Evolutionary conservation across 2,329 filamentous ascomycete species (phyloP).

Genomic region (Fusarium piperis): DNA sequence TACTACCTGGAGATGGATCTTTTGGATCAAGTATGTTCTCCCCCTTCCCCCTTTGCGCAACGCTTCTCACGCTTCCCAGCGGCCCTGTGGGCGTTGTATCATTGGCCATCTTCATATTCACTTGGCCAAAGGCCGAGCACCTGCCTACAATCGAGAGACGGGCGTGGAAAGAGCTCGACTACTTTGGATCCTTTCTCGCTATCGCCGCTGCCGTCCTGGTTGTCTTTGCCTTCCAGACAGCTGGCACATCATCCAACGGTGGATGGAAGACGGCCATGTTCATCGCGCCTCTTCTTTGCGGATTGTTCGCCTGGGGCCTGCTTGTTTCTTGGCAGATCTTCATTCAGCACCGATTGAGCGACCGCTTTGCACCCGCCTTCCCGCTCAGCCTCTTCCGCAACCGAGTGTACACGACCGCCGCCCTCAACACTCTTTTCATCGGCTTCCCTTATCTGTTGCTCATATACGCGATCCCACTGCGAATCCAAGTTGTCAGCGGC

Average conservation of each 20-base stretch:
- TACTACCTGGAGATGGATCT: conserved; percentile 63
- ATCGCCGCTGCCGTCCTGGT: conserved; percentile 64
- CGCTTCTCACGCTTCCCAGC: conserved; percentile 44
- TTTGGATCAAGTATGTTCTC: conserved; percentile 64
- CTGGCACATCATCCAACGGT: conserved; percentile 47
- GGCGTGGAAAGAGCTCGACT: conserved; percentile 62
- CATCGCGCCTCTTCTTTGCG: conserved; percentile 44
- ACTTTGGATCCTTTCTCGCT: conserved; percentile 62
- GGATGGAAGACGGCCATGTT: conserved; percentile 55
- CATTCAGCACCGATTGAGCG: conserved; percentile 37
- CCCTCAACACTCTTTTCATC: conserved; percentile 57
- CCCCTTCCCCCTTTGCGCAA: background rate
- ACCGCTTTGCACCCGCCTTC: conserved; percentile 52
- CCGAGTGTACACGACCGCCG: conserved; percentile 54
- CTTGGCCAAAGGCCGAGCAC: conserved; percentile 59
- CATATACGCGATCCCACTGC: conserved; percentile 60
- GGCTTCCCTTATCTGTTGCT: conserved; percentile 62
- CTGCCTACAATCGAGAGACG: conserved; percentile 51
- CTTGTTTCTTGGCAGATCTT: conserved; percentile 45
- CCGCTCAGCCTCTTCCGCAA: conserved; percentile 60
- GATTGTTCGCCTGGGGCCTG: conserved; percentile 41
- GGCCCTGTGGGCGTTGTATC: conserved; percentile 61
- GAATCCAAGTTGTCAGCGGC: conserved; percentile 60
- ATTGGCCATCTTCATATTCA: conserved; percentile 56
- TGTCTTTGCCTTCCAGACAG: conserved; percentile 67